These are phyloP conservation scores for Phlebopus sp. DNA, from an alignment of 1,284 basidiomycete species.

Conservation along the genomic window DNA sequence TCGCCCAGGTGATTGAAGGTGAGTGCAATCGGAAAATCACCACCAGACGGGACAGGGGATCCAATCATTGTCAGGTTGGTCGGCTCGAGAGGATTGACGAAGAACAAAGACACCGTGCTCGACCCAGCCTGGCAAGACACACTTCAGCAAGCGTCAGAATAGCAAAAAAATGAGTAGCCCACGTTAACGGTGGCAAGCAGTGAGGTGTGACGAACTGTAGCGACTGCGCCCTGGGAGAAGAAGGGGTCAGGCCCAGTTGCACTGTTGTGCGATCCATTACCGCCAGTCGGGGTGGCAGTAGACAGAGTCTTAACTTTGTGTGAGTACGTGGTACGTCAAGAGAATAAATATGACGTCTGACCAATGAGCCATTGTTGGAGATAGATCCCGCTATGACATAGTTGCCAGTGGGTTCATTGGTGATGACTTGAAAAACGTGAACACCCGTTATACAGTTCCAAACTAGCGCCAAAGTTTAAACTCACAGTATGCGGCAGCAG, in stretches of 20 bases:
- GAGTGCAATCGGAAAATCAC: constrained; percentile 49
- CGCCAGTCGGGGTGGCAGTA: constrained; percentile 37
- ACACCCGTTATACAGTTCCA: neutral
- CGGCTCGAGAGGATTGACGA: constrained; percentile 42
- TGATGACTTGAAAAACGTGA: constrained; percentile 28
- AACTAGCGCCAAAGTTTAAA: neutral
- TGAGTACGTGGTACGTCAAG: neutral
- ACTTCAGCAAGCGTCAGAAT: constrained; percentile 7
- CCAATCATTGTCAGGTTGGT: constrained; percentile 40
- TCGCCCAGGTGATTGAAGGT: constrained; percentile 41
- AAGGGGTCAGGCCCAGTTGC: constrained; percentile 42
- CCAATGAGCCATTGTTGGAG: constrained; percentile 22
- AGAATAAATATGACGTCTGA: constrained; percentile 33
- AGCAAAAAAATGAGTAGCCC: constrained; percentile 13
- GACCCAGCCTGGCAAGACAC: constrained; percentile 40
- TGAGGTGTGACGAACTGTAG: constrained; percentile 38
- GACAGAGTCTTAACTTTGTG: constrained; percentile 26
- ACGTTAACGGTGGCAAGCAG: constrained; percentile 47
- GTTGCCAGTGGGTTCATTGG: constrained; percentile 35
- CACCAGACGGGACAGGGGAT: constrained; percentile 39
- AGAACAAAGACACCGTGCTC: constrained; percentile 45
- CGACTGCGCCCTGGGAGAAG: constrained; percentile 47
- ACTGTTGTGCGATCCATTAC: constrained; percentile 41
- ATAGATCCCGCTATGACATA: constrained; percentile 25
- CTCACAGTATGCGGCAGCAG: neutral